These are phyloP conservation scores for Austroboletus niveus DNA, from an alignment of 1,284 basidiomycete species.

Conservation along the genomic window DNA sequence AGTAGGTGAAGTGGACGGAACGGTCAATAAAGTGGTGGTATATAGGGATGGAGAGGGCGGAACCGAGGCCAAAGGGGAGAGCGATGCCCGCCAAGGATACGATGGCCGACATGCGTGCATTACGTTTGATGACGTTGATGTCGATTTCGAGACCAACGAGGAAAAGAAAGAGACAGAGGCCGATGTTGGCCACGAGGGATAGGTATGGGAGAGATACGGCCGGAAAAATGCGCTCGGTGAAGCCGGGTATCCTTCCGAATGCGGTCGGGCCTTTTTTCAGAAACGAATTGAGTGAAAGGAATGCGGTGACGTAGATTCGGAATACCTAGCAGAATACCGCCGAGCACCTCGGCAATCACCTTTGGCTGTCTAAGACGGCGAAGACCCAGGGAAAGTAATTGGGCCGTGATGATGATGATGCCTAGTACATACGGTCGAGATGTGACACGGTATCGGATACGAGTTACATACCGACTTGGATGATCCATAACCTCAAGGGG, in stretches of 20 bases:
- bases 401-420: conserved; percentile 64
- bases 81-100: conserved; percentile 69
- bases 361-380: conserved; percentile 63
- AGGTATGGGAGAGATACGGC: conserved; percentile 68
- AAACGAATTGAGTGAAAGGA: background rate
- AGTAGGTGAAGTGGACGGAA: conserved; percentile 74
- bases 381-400: conserved; percentile 56
- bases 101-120: conserved; percentile 63
- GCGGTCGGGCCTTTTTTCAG: conserved; percentile 56
- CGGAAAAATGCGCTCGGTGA: conserved; percentile 68
- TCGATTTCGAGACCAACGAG: conserved; percentile 90
- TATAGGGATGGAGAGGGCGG: conserved; percentile 72
- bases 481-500: conserved; percentile 70
- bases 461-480: conserved; percentile 53
- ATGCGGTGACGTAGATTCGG: background rate
- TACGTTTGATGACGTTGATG: conserved; percentile 71
- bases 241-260: conserved; percentile 33
- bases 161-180: conserved; percentile 89
- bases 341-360: conserved; percentile 76
- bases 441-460: background rate
- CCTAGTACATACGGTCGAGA: conserved; percentile 28
- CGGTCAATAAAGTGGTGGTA: conserved; percentile 79
- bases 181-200: conserved; percentile 82
- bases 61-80: conserved; percentile 83
- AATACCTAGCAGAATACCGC: conserved; percentile 64